Evolutionary conservation across 1,139 yeast species (phyloP).

Genomic region (Yamadazyma dendronema): DNA sequence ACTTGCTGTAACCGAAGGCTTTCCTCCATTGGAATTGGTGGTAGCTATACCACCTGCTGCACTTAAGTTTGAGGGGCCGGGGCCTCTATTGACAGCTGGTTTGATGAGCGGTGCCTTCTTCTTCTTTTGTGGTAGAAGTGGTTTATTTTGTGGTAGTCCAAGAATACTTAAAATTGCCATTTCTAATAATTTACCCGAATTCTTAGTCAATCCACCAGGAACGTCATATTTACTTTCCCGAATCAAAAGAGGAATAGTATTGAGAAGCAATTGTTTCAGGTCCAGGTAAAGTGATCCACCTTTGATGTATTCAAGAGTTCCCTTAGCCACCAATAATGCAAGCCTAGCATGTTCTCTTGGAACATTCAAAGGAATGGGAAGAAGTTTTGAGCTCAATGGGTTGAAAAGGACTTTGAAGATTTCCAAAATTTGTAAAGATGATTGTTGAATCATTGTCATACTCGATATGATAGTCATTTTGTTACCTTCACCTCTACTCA

Average conservation of each 20-base stretch:
- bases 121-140: conserved; percentile 16
- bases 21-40: too few species aligned
- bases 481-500: conserved; percentile 27
- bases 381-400: conserved; percentile 33
- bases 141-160: conserved; percentile 27
- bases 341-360: conserved; percentile 67
- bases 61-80: too few species aligned
- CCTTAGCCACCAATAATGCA: conserved; percentile 71
- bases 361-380: conserved; percentile 73
- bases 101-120: conserved; percentile 23
- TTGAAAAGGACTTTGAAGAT: conserved; percentile 52
- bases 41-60: too few species aligned
- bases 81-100: conserved; percentile 22
- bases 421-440: conserved; percentile 64
- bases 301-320: conserved; percentile 77
- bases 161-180: conserved; percentile 54
- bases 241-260: conserved; percentile 48
- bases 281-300: conserved; percentile 80
- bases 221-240: conserved; percentile 50
- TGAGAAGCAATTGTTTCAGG: conserved; percentile 54
- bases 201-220: conserved; percentile 61
- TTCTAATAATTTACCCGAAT: conserved; percentile 56
- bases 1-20: background rate
- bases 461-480: conserved; percentile 30
- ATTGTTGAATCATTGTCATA: conserved; percentile 69